A percentile compares a stretch with the other conserved stretches of the same genome.
Evolutionary conservation across 2,329 filamentous ascomycete species (phyloP).

Genomic region (Penicillium sclerotiorum): DNA sequence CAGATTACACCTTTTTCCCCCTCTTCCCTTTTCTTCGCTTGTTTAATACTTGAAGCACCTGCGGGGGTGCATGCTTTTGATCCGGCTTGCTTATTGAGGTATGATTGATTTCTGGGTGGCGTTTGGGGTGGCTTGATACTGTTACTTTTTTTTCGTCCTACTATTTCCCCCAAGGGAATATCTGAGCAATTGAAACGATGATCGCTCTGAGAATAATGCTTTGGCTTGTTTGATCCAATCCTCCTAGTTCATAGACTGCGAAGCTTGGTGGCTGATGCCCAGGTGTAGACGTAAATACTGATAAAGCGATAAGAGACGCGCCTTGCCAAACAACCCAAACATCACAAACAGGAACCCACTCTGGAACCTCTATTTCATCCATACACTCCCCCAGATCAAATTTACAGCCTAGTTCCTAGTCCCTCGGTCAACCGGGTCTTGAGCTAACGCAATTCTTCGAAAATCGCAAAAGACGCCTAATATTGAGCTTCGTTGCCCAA

Average conservation of each 20-base stretch:
- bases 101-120: constrained; percentile 29
- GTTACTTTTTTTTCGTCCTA: constrained; percentile 14
- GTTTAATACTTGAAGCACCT: constrained; percentile 29
- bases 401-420: neutral
- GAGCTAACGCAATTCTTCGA: neutral
- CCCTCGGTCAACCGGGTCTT: neutral
- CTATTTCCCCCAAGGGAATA: constrained; percentile 20
- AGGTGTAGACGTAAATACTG: constrained; percentile 1
- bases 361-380: constrained; percentile 1
- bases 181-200: constrained; percentile 20
- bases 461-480: neutral
- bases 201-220: constrained; percentile 12
- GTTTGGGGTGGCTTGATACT: constrained; percentile 26
- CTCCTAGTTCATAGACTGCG: too few species aligned
- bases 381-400: constrained; percentile 4
- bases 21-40: constrained; percentile 23
- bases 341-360: constrained; percentile 17
- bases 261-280: too few species aligned
- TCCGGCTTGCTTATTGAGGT: constrained; percentile 25
- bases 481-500: neutral
- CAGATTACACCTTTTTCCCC: neutral
- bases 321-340: constrained; percentile 19
- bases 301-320: constrained; percentile 18
- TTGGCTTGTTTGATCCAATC: neutral
- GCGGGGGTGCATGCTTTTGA: constrained; percentile 23